Conservation (phyloP, 2,329 filamentous ascomycete genomes). For the Claviceps sp. region DNA sequence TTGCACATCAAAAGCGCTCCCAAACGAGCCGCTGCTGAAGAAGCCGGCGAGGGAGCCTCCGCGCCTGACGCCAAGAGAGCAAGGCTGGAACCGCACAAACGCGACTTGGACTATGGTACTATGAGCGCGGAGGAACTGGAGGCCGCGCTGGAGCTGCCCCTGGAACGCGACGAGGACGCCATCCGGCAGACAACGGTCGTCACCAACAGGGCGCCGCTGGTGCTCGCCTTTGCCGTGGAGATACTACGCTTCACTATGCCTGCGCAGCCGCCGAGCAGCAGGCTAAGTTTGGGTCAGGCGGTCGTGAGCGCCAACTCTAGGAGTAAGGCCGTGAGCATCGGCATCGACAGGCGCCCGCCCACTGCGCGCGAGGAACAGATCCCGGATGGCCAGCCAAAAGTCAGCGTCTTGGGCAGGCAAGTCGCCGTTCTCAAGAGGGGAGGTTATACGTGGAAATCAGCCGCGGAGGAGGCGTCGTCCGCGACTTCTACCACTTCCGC, state of each 20-base stretch:
- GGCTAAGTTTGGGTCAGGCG: constrained; percentile 70
- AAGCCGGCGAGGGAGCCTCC: not conserved
- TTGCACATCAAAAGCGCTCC: constrained; percentile 29
- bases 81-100: constrained; percentile 20
- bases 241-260: constrained; percentile 72
- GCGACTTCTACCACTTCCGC: not conserved
- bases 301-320: constrained; percentile 72
- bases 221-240: constrained; percentile 66
- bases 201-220: constrained; percentile 71
- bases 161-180: constrained; percentile 41
- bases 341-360: constrained; percentile 47
- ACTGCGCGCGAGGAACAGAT: constrained; percentile 58
- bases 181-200: constrained; percentile 46
- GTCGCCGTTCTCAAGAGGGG: constrained; percentile 64
- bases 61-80: constrained; percentile 17
- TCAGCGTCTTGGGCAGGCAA: constrained; percentile 60
- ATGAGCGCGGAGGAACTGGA: constrained; percentile 47
- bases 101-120: constrained; percentile 25
- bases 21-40: constrained; percentile 16
- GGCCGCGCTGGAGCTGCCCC: constrained; percentile 45
- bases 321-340: constrained; percentile 62
- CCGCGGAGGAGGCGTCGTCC: not conserved
- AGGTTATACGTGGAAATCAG: constrained; percentile 42
- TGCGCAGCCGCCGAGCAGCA: constrained; percentile 71
- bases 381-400: constrained; percentile 60